Evolutionary conservation across 1,139 yeast genomes (phyloP), one percentile per base, ranked within the genome.

Genomic region (Nakaseomyces uthaithaninus): DNA sequence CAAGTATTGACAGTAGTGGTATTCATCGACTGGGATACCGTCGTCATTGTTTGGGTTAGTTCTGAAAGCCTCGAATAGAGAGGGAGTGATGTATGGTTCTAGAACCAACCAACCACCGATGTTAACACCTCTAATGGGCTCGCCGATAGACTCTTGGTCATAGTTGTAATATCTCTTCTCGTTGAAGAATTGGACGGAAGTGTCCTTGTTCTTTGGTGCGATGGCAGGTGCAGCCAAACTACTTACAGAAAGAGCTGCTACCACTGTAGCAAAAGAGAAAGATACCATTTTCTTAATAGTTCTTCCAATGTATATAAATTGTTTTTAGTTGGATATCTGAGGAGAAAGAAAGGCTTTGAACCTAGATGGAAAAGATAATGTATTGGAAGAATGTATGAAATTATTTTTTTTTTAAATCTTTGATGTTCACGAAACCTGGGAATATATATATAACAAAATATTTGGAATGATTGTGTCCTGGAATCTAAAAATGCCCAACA

Each of bases 91-190:
- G 60, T 74, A 87, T 1, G 91, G 84, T 64, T 87, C 96, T 35
- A 86, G 66, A 1, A 87, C 86, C 47, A 87, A 72, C 96, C 96
- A 87, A 16, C 95, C 95, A 39, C 96, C 96, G 23, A 87, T 66
- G 56, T 85, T 86, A 40, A 87, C 87, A 46, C 96, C 96, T 33
- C 76, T 65, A 20, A 84, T 69, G 45, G 57, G 59, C 14, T 52
- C 60, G 22, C 35, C 31, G 12, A 35, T 33, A 19, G 36, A 12
- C 25, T 31, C 35, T 11, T 42, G 39, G n/a, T 52, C 50, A 41
- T 53, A 53, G 42, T 54, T 53, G 41, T 47, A 53, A 42, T 44
- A 55, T 38, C 59, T 40, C 40, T 52, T 55, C 22, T 46, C 45
- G 42, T 50, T 46, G 19, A 34, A 15, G 35, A 31, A 31, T 1